Conservation (phyloP, 2,329 filamentous ascomycete species). For the Aspergillus eucalypticola region DNA sequence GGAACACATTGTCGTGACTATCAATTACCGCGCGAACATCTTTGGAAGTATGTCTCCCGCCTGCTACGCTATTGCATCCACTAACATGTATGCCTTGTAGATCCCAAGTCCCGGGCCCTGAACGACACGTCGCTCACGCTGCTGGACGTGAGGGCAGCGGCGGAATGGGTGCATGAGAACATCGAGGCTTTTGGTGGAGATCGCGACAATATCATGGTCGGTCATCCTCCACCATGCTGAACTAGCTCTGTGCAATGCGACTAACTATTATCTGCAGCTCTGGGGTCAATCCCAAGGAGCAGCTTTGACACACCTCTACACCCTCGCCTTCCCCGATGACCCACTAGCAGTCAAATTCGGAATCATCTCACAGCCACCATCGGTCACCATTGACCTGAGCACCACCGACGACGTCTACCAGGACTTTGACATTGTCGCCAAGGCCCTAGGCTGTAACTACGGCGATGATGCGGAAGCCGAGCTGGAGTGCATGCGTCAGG, state of each 20-base stretch:
- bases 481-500: conserved; percentile 31
- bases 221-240: not conserved
- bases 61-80: no score
- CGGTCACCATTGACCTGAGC: conserved; percentile 15
- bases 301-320: conserved; percentile 25
- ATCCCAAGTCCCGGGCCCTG: conserved; percentile 16
- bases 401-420: conserved; percentile 13
- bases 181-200: conserved; percentile 40
- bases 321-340: conserved; percentile 26
- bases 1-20: conserved; percentile 44
- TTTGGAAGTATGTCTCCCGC: conserved; percentile 17
- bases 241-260: no score
- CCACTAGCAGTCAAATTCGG: conserved; percentile 2
- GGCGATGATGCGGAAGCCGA: conserved; percentile 24
- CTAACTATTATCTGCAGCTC: not conserved
- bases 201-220: conserved; percentile 23
- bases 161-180: conserved; percentile 36
- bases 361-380: conserved; percentile 25
- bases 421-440: conserved; percentile 34
- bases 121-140: conserved; percentile 10
- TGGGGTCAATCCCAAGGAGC: conserved; percentile 31
- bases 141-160: conserved; percentile 23
- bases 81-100: not conserved
- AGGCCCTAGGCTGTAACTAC: conserved; percentile 28
- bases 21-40: conserved; percentile 33